Base-by-base conservation (phyloP, 2,329 filamentous ascomycete genomes). In the Blumeria hordei region DNA sequence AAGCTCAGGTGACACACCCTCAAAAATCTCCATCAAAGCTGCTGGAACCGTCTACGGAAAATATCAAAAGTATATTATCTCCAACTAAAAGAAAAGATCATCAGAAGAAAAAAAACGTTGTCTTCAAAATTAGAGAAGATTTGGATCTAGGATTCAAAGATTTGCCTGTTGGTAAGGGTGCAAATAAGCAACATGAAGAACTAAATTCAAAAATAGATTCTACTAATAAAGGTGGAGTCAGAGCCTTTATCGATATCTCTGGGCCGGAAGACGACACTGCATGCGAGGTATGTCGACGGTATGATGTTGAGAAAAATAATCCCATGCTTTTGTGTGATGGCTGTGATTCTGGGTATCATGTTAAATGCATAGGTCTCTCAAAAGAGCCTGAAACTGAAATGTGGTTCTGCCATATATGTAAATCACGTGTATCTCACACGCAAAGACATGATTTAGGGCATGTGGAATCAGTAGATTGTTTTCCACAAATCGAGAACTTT, bases 241-340 rank as follows among this genome's bases (percentile, higher is more conserved):
- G 6, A 32, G 10, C 50, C 16, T n/a, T 34, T 16, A 8, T 36
- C 16, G 33, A 11, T 50, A 14, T n/a, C 28, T 12, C n/a, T n/a
- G 36, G 28, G 33, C 32, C n/a, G 11, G 44, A 21, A 52, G 54
- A 51, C n/a, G 37, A 58, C 37, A 34, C 37, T 44, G 50, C 75
- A 0, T 82, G 78, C 60, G 69, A 67, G 16, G 70, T 81, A 37
- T 82, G 78, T 63, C 69, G 67, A 39, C 74, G 74, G 55, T 73
- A 75, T 0, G 72, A 80, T 57, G 80, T 77, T 0, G 69, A 72
- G 37, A 66, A 70, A 1, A 74, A 74, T 1, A 81, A 82, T 62
- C 71, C 78, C 61, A 81, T 82, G 36, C 68, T 82, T 8, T 72
- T 81, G 37, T 82, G 78, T 65, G 78, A 81, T 59, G 73, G 72